These are phyloP conservation scores for Alternaria gansuensis DNA, from an alignment of 2,329 filamentous ascomycete species.

Conservation along the genomic window DNA sequence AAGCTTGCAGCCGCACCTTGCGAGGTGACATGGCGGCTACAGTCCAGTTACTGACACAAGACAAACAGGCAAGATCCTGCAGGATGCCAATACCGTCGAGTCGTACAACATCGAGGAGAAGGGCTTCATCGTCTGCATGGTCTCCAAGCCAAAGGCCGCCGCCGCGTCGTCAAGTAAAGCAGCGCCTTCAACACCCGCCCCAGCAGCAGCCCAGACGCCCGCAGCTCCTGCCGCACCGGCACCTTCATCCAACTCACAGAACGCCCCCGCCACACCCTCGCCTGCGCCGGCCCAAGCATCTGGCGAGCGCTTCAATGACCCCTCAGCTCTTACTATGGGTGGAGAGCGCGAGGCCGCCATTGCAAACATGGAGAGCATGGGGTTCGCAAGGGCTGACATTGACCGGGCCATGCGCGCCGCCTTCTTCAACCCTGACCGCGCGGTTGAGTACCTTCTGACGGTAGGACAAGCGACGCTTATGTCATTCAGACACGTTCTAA, in stretches of 20 bases:
- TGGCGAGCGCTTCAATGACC: slow-evolving; percentile 67
- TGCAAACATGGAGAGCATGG: slow-evolving; percentile 96
- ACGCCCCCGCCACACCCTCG: slow-evolving; percentile 61
- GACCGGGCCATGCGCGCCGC: slow-evolving; percentile 95
- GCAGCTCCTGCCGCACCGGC: slow-evolving; percentile 65
- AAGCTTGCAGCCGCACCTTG: slow-evolving; percentile 47
- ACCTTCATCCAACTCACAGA: slow-evolving; percentile 59
- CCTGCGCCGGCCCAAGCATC: slow-evolving; percentile 57
- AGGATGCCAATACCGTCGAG: slow-evolving; percentile 96
- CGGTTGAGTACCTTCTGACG: slow-evolving; percentile 92
- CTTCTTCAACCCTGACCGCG: slow-evolving; percentile 95
- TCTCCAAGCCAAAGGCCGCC: slow-evolving; percentile 86
- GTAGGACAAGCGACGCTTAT: slow-evolving; percentile 61
- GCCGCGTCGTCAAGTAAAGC: slow-evolving; percentile 60
- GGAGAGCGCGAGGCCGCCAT: slow-evolving; percentile 82
- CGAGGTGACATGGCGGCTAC: slow-evolving; percentile 18
- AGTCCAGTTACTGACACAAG: slow-evolving; percentile 39
- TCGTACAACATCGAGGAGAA: slow-evolving; percentile 99
- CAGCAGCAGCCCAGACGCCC: slow-evolving; percentile 58
- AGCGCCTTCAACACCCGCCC: slow-evolving; percentile 66
- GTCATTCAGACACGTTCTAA: slow-evolving; percentile 33
- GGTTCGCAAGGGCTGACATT: slow-evolving; percentile 87
- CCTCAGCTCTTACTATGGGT: slow-evolving; percentile 86
- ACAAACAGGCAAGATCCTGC: slow-evolving; percentile 87
- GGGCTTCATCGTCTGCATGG: slow-evolving; percentile 98